Conservation (phyloP, 805 yeast genomes). For the Saturnispora gosingensis region DNA sequence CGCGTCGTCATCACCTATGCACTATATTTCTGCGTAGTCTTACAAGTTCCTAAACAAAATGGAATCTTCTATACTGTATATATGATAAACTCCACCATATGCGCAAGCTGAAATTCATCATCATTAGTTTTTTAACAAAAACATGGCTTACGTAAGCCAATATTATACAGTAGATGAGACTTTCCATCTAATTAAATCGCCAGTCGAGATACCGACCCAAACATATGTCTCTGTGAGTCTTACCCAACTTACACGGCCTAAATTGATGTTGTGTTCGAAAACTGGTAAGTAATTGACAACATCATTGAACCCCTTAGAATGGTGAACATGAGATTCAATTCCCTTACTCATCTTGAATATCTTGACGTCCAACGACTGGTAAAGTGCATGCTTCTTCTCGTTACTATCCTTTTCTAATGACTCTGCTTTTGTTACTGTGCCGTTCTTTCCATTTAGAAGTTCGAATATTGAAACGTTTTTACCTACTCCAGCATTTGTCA, state of each 20-base stretch:
- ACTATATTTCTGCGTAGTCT: background rate
- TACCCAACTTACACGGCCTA: conserved; percentile 29
- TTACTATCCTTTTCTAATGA: background rate
- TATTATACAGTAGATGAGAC: background rate
- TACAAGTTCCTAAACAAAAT: background rate
- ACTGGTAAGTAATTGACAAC: conserved; percentile 22
- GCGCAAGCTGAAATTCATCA: background rate
- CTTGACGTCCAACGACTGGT: background rate
- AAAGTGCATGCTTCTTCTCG: background rate
- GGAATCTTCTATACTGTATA: background rate
- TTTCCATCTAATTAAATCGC: conserved; percentile 33
- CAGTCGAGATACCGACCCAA: conserved; percentile 31
- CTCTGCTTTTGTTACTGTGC: background rate
- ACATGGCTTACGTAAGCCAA: background rate
- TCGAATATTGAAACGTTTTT: background rate
- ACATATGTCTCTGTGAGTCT: conserved; percentile 25
- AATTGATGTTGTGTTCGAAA: conserved; percentile 23
- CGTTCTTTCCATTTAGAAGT: background rate
- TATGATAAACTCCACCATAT: background rate
- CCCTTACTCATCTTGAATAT: background rate
- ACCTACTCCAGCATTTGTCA: background rate
- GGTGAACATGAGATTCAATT: background rate
- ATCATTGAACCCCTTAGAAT: background rate
- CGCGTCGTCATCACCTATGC: background rate
- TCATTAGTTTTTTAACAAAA: background rate